phyloP scores from a whole-genome alignment of 139 green algal species.

The Auxenochlorella pyrenoidosa region DNA sequence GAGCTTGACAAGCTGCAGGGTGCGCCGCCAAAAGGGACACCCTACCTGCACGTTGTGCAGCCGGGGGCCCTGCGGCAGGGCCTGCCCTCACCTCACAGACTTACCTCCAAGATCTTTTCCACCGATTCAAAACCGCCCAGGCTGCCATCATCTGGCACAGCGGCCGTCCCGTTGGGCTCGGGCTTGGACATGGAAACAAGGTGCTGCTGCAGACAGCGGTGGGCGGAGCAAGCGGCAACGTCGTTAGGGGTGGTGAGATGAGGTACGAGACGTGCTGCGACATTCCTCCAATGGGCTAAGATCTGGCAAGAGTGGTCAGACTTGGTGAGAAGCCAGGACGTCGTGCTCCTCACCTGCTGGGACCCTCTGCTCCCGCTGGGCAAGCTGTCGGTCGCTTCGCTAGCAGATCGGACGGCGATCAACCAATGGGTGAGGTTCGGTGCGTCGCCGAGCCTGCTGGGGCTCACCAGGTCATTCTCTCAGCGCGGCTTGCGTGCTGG shows the following conservation, averaged over 20 bases:
- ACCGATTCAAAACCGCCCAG: conserved; percentile 47
- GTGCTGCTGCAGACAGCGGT: not conserved
- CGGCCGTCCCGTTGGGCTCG: not conserved
- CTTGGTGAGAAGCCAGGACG: too few relatives aligned
- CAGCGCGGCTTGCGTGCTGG: too few relatives aligned
- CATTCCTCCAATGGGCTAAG: not conserved
- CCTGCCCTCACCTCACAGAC: not conserved
- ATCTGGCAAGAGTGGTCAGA: not conserved
- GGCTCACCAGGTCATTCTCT: not conserved
- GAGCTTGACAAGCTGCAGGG: not conserved
- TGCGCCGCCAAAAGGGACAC: not conserved
- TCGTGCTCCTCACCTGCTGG: not conserved
- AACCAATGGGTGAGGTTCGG: too few relatives aligned
- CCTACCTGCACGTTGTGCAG: not conserved
- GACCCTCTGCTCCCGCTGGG: not conserved
- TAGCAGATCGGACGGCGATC: not conserved
- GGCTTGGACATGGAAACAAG: not conserved
- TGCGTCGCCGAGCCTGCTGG: too few relatives aligned
- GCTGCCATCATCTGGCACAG: not conserved
- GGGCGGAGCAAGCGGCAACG: not conserved
- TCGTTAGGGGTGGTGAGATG: not conserved
- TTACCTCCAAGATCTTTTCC: conserved; percentile 56
- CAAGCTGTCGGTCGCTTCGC: not conserved
- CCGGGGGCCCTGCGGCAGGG: too few relatives aligned
- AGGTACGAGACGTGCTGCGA: not conserved